Conservation (phyloP, 192 early-diverging fungal species). For the Chytriomyces confervae region DNA sequence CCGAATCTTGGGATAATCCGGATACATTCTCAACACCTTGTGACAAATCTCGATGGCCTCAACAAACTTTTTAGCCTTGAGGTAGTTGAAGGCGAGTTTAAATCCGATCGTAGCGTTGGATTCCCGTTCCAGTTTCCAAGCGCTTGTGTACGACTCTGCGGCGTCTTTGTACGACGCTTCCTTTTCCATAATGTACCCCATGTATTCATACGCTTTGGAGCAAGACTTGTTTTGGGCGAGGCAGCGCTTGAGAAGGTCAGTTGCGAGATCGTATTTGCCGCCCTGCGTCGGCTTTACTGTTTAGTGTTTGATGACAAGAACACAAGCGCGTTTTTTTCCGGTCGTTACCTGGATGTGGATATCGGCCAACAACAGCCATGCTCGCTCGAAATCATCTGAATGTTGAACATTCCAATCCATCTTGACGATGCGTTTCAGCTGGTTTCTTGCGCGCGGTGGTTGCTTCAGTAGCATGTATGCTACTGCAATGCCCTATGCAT, state of each 20-base stretch:
- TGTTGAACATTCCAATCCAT: slow-evolving; percentile 54
- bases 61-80: slow-evolving; percentile 58
- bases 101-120: slow-evolving; percentile 59
- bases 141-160: slow-evolving; percentile 53
- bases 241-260: slow-evolving; percentile 52
- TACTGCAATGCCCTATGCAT: slow-evolving; percentile 49
- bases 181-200: slow-evolving; percentile 67
- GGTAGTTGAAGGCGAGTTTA: slow-evolving; percentile 63
- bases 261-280: slow-evolving; percentile 63
- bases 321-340: background rate
- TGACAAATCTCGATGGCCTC: slow-evolving; percentile 62
- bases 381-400: slow-evolving; percentile 55
- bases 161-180: slow-evolving; percentile 59
- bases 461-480: slow-evolving; percentile 62
- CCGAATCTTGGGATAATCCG: slow-evolving; percentile 64
- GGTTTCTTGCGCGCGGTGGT: slow-evolving; percentile 59
- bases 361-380: slow-evolving; percentile 61
- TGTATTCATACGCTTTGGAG: slow-evolving; percentile 60
- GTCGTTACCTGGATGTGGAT: slow-evolving; percentile 58
- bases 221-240: slow-evolving; percentile 52
- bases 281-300: slow-evolving; percentile 36
- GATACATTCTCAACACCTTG: slow-evolving; percentile 52
- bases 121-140: slow-evolving; percentile 56
- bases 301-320: slow-evolving; percentile 11
- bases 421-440: slow-evolving; percentile 59